A percentile compares a stretch with the other conserved stretches of the same genome.
Conservation (phyloP, 2,329 filamentous ascomycete species). For the Fusarium equiseti region DNA sequence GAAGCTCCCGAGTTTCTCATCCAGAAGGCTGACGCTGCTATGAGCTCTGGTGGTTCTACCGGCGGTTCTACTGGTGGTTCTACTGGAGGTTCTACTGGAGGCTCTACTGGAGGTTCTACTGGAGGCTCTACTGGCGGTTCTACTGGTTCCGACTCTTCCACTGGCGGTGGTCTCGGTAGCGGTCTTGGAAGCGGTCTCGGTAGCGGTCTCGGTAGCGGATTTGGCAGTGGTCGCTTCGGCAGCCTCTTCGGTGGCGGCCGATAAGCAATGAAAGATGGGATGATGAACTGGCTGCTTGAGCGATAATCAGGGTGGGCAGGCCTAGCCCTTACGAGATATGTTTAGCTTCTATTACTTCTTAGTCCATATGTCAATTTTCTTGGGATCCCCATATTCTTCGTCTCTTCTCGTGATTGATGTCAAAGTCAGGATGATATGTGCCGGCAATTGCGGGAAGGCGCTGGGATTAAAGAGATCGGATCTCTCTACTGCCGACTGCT, state of each 20-base stretch:
- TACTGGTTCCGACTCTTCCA: neutral
- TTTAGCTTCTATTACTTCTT: neutral
- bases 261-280: neutral
- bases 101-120: neutral
- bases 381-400: neutral
- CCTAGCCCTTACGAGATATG: neutral
- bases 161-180: neutral
- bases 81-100: neutral
- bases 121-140: neutral
- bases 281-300: neutral
- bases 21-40: constrained; percentile 25
- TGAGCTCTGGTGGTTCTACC: neutral
- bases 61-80: neutral
- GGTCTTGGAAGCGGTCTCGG: too few relatives aligned
- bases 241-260: neutral
- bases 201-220: neutral
- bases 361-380: neutral
- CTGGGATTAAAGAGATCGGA: neutral
- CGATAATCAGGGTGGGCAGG: neutral
- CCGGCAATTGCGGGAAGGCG: neutral
- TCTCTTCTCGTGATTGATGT: neutral
- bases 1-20: constrained; percentile 33
- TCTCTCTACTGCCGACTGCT: neutral
- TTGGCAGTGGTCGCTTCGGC: neutral
- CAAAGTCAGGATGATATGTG: neutral